These are phyloP conservation scores for Aureobasidium mangrovei DNA, from an alignment of 2,329 filamentous ascomycete genomes.

Conservation along the genomic window DNA sequence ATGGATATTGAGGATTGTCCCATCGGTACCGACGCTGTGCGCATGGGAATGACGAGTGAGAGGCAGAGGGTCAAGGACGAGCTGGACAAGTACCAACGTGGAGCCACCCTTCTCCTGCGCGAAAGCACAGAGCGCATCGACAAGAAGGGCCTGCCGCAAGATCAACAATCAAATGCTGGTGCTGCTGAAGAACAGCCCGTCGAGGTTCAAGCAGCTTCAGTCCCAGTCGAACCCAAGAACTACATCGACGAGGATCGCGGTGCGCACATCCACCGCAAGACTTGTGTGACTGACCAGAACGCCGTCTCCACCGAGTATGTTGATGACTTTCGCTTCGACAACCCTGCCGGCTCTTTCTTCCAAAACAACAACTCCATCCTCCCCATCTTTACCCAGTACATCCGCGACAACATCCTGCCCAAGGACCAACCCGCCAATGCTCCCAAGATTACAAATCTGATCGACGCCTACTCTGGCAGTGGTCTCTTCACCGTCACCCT, in stretches of 20 bases:
- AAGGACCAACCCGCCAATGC: slow-evolving; percentile 23
- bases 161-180: slow-evolving; percentile 21
- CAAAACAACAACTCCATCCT: slow-evolving; percentile 99
- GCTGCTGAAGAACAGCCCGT: slow-evolving; percentile 18
- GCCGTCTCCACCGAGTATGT: slow-evolving; percentile 80
- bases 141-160: slow-evolving; percentile 32
- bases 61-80: slow-evolving; percentile 65
- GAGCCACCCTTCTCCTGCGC: slow-evolving; percentile 80
- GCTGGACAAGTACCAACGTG: slow-evolving; percentile 62
- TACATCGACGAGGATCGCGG: slow-evolving; percentile 49
- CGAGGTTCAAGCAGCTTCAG: slow-evolving; percentile 17
- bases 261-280: slow-evolving; percentile 66
- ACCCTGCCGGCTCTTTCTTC: slow-evolving; percentile 91
- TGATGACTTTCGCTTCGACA: slow-evolving; percentile 74
- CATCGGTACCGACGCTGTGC: slow-evolving; percentile 80
- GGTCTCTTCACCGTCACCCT: slow-evolving; percentile 96
- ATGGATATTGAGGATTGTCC: slow-evolving; percentile 97
- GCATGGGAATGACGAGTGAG: slow-evolving; percentile 69
- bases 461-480: slow-evolving; percentile 95
- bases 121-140: slow-evolving; percentile 67
- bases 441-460: slow-evolving; percentile 66
- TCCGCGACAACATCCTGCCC: slow-evolving; percentile 68
- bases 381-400: slow-evolving; percentile 73
- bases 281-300: slow-evolving; percentile 80
- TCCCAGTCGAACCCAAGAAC: slow-evolving; percentile 34